A percentile compares a stretch with the other conserved stretches of the same genome.
Evolutionary conservation across 768 basidiomycete species (phyloP).

Genomic region (Gymnopilus junonius): DNA sequence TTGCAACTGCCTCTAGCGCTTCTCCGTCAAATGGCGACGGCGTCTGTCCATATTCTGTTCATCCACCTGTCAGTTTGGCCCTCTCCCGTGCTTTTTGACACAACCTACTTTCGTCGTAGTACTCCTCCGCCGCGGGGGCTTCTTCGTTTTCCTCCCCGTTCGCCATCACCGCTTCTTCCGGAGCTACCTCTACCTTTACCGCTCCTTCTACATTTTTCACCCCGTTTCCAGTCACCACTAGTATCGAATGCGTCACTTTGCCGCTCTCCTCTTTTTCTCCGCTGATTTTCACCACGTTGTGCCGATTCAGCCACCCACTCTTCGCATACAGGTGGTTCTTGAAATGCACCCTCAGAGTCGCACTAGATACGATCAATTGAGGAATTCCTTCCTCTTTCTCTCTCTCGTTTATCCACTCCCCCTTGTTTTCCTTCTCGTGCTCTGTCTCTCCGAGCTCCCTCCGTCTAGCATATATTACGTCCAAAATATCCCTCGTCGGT

Average conservation of each 20-base stretch:
- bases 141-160: slow-evolving; percentile 18
- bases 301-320: slow-evolving; percentile 61
- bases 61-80: slow-evolving; percentile 17
- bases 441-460: slow-evolving; percentile 31
- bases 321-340: slow-evolving; percentile 56
- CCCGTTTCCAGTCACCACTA: slow-evolving; percentile 62
- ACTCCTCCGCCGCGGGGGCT: slow-evolving; percentile 17
- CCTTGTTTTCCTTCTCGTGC: slow-evolving; percentile 24
- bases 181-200: slow-evolving; percentile 46
- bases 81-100: slow-evolving; percentile 10
- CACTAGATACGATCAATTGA: slow-evolving; percentile 72
- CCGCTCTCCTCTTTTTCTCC: slow-evolving; percentile 25
- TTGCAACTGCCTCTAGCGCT: slow-evolving; percentile 69
- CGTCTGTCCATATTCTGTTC: slow-evolving; percentile 47
- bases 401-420: slow-evolving; percentile 17
- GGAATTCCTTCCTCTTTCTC: slow-evolving; percentile 36
- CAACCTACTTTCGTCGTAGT: slow-evolving; percentile 22
- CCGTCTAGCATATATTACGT: slow-evolving; percentile 52
- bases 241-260: slow-evolving; percentile 51
- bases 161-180: slow-evolving; percentile 44
- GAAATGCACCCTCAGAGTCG: slow-evolving; percentile 64
- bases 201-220: slow-evolving; percentile 62
- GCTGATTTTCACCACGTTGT: slow-evolving; percentile 44
- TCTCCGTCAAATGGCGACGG: slow-evolving; percentile 59
- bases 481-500: slow-evolving; percentile 61